Conservation (phyloP, 78 protist species). For the Chrysochromulina parva region DNA sequence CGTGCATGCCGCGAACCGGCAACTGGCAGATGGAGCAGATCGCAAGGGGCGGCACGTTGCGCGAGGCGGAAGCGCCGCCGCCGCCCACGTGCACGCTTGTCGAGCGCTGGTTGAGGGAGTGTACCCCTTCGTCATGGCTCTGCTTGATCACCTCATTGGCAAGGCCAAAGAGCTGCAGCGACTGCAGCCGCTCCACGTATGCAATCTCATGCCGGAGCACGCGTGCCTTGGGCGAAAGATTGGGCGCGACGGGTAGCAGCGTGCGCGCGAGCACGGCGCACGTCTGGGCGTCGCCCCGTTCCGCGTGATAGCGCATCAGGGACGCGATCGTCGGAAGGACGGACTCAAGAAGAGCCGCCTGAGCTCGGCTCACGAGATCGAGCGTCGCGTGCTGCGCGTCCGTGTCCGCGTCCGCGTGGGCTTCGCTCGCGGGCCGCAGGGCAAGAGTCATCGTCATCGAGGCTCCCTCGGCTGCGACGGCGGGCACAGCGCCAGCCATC, state of each 20-base stretch:
- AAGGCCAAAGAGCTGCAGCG: background rate
- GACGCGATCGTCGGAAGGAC: background rate
- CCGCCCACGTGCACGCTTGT: background rate
- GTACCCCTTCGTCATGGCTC: background rate
- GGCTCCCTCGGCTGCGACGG: too few relatives aligned
- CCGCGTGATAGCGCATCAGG: background rate
- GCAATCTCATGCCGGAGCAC: background rate
- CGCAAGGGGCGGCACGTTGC: too few relatives aligned
- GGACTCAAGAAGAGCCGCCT: too few relatives aligned
- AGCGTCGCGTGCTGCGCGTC: too few relatives aligned
- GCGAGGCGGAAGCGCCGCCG: background rate
- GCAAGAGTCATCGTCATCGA: too few relatives aligned
- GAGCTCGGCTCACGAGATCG: too few relatives aligned
- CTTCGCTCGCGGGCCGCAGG: too few relatives aligned
- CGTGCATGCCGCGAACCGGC: constrained; percentile 61
- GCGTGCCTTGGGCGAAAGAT: background rate
- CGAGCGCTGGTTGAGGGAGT: background rate
- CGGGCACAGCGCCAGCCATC: too few relatives aligned
- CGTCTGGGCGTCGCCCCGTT: background rate
- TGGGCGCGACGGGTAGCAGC: background rate
- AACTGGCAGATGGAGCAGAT: constrained; percentile 2
- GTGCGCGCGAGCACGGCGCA: background rate
- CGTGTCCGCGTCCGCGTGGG: too few relatives aligned
- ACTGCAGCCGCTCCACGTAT: background rate
- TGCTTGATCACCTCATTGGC: background rate